Base-by-base conservation (phyloP, 768 basidiomycete genomes). In the Collybia sordida region DNA sequence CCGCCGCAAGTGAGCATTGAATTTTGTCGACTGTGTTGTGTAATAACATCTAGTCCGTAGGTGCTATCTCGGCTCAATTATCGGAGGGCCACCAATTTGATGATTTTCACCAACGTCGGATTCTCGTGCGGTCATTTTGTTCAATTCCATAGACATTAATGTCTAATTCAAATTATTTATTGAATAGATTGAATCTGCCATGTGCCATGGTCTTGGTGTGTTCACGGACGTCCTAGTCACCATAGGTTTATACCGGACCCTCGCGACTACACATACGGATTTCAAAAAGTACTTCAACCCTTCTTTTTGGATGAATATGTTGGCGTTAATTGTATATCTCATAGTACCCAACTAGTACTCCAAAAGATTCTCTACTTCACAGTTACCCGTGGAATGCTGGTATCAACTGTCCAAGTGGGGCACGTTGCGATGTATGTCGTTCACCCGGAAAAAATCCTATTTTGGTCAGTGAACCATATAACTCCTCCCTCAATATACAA, bases 361-460 rank as follows among this genome's bases (percentile, higher is more conserved):
- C 49, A 42, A 6, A 18, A 31, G 14, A 35, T 50, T n/a, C 34
- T 50, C 3, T 17, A 35, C 7, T 44, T 34, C 17, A 36, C 49
- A 12, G 14, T 50, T 19, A 42, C 49, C 4, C 41, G 49, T 42
- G 49, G 49, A 21, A 36, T 44, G 14, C 12, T 50, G 5, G 43
- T 50, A 6, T 35, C 31, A 18, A 31, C 19, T 3, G 19, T 43
- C 17, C 49, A 50, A 17, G 42, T 23, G 14, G 34, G n/a, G 18
- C 49, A 50, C 43, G 36, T 50, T 24, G 25, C 42, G 2, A 50
- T 50, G 49, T 50, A 42, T 36, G 11, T 43, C 15, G 21, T 44
- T 8, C 19, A 18, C 19, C 49, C 49, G 12, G 17, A 35, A 35
- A 19, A 27, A 17, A 36, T 51, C 17, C n/a, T 51, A 15, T 51